Evolutionary conservation across 2,329 filamentous ascomycete genomes (phyloP), one percentile per base, ranked within the genome.

Genomic region (Trichoderma semiorbis): DNA sequence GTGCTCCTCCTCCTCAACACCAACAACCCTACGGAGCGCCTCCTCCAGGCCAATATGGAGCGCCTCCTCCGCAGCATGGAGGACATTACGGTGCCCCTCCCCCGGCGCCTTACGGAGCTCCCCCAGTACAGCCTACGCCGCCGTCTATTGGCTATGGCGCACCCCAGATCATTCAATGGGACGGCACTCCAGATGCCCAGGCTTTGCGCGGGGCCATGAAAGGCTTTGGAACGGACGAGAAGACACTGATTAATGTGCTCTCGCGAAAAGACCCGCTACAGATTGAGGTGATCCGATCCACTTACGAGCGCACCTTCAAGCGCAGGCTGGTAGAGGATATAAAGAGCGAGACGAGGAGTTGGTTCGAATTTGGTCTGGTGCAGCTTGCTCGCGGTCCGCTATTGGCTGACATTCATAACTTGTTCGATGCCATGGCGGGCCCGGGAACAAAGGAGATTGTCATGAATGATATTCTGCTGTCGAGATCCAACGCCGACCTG

Each of bases 191-290:
- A 14, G 90, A 96, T 76, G 92, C 93, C 0, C 88, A 94, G 71
- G 88, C 85, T 5, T 84, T 97, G 26, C 89, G 93, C 68, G 88
- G 88, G 75, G 93, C 95, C 2, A 97, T 98, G 94, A 97, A 97
- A 81, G 94, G 94, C 0, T 93, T 97, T 74, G 95, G 95, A 39
- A 98, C 95, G 0, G 90, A 98, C 77, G 95, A 98, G 80, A 91
- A 90, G 77, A 81, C 87, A 0, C 84, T 98, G 18, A 95, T 97
- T 74, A 84, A 85, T 2, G 84, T 91, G 3, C 84, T 98, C 10
- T 84, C 91, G 3, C 88, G 86, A 75, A 91, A 94, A 74, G 93
- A 97, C 74, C 92, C 95, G 1, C 84, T 94, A 5, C 93, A 97
- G 79, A 87, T 96, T 74, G 88, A 91, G 62, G 85, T 88, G 10